These are phyloP conservation scores for Castanospermum australe DNA, from an alignment of 306 rosid genomes.

Conservation along the genomic window DNA sequence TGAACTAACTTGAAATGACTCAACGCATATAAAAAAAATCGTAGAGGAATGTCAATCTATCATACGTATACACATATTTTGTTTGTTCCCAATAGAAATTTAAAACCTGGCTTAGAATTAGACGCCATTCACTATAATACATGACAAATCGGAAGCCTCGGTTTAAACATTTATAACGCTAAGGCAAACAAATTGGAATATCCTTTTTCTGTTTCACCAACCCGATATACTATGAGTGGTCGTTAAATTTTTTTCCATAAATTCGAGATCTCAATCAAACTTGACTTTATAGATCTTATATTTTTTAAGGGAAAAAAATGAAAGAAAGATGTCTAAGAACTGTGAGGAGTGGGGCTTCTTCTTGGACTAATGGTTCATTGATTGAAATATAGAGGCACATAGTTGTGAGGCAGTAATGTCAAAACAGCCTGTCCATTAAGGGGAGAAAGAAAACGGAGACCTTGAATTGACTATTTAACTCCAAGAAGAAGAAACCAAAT, in stretches of 20 bases:
- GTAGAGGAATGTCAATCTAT: background rate
- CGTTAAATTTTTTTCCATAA: background rate
- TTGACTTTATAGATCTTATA: background rate
- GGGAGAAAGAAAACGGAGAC: conserved; percentile 9
- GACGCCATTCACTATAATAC: conserved; percentile 25
- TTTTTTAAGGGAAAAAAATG: background rate
- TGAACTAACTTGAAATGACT: background rate
- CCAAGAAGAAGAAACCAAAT: conserved; percentile 59
- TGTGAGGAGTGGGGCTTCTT: background rate
- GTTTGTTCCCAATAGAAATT: background rate
- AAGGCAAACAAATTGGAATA: conserved; percentile 1
- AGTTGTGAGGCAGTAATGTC: conserved; percentile 9
- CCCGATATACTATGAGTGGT: background rate
- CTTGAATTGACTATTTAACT: conserved; percentile 22
- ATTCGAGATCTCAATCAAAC: background rate
- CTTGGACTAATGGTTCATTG: conserved; percentile 3
- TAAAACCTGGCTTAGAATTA: conserved; percentile 25
- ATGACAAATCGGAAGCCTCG: conserved; percentile 41
- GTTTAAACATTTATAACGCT: conserved; percentile 15
- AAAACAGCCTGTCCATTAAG: background rate
- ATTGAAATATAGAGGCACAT: conserved; percentile 8
- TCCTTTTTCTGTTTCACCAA: background rate
- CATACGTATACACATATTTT: background rate
- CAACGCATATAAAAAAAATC: background rate
- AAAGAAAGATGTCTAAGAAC: background rate